Evolutionary conservation across 148 eudicot genomes (phyloP).

Genomic region (Persicaria tinctoria): DNA sequence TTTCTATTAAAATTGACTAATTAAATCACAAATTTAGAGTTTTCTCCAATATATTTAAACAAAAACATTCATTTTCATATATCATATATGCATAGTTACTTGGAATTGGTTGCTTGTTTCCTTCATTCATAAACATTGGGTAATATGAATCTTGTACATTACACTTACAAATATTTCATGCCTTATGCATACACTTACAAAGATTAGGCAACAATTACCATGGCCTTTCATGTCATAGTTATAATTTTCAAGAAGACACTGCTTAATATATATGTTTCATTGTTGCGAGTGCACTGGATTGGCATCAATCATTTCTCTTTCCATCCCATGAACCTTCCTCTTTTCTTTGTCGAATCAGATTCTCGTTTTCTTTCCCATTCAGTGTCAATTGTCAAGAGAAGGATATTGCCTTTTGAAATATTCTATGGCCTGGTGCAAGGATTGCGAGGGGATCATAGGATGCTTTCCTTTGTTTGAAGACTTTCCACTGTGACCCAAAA

Average conservation of each 20-base stretch:
- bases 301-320: not conserved
- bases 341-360: not conserved
- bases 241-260: not conserved
- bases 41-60: no score
- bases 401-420: conserved; percentile 54
- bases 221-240: not conserved
- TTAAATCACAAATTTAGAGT: no score
- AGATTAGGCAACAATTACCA: not conserved
- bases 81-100: not conserved
- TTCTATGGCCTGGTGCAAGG: conserved; percentile 83
- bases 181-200: conserved; percentile 6
- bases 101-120: not conserved
- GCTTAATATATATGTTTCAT: not conserved
- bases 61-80: no score
- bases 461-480: conserved; percentile 48
- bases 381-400: conserved; percentile 27
- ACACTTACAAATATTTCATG: conserved; percentile 5
- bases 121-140: not conserved
- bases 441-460: conserved; percentile 81
- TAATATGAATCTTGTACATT: not conserved
- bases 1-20: no score
- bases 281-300: not conserved
- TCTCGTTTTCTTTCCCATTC: not conserved
- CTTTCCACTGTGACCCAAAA: conserved; percentile 68
- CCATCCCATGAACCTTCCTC: conserved; percentile 1